These are phyloP conservation scores for Cylindrotheca closterium DNA, from an alignment of 108 stramenopile species.

Conservation along the genomic window DNA sequence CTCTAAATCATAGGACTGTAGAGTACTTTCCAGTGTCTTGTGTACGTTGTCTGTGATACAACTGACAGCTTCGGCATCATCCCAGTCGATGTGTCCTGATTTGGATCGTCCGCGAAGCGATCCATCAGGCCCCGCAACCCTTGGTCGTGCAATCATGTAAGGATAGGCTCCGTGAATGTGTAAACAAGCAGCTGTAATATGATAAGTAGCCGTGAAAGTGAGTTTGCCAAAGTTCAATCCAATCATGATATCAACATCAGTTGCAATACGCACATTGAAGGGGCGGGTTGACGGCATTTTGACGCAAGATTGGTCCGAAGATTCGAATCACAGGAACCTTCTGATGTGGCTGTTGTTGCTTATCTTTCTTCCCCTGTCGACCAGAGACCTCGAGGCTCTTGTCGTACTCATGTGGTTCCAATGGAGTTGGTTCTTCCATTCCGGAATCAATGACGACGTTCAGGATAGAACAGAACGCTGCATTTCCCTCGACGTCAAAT, in stretches of 20 bases:
- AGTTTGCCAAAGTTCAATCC: too few relatives aligned
- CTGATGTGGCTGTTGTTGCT: conserved; percentile 3
- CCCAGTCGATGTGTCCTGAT: conserved; percentile 69
- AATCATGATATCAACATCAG: too few relatives aligned
- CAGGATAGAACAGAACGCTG: conserved; percentile 50
- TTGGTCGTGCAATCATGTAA: conserved; percentile 77
- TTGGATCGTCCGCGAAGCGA: conserved; percentile 35
- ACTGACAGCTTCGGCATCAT: conserved; percentile 44
- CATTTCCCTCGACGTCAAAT: neutral
- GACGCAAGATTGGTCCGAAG: conserved; percentile 72
- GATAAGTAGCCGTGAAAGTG: too few relatives aligned
- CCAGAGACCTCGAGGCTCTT: neutral
- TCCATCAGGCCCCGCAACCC: conserved; percentile 76
- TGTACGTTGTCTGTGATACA: conserved; percentile 23
- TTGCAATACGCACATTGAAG: conserved; percentile 1
- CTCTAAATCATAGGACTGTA: conserved; percentile 37
- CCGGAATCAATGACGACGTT: conserved; percentile 81
- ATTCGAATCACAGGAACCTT: conserved; percentile 75
- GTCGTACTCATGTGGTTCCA: conserved; percentile 65
- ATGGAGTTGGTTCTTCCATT: conserved; percentile 68
- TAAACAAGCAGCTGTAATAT: conserved; percentile 72
- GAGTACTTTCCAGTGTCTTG: conserved; percentile 36
- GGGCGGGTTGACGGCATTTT: conserved; percentile 3
- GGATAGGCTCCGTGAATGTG: conserved; percentile 87
- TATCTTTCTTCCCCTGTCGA: neutral